Evolutionary conservation across 2,329 filamentous ascomycete genomes (phyloP), one percentile per base, ranked within the genome.

Genomic region (Bertia moriformis): DNA sequence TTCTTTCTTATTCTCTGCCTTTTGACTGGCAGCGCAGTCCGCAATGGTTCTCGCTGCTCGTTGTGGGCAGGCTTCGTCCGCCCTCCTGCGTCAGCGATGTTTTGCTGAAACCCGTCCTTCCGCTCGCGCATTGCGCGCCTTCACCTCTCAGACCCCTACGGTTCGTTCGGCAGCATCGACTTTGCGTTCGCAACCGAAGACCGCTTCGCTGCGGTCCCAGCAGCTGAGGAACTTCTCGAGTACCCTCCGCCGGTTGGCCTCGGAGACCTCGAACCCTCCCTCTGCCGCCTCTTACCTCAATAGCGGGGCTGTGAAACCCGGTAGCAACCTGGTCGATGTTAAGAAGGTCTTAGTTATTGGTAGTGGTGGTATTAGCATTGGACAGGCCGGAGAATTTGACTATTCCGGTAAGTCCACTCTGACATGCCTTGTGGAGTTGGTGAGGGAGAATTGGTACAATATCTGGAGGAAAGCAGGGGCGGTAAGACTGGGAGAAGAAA

Each of bases 321-420:
- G 32, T 35, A 72, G 73, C 52, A 71, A 89, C 51, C 66, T 83
- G 40, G 81, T 95, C 38, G 76, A 94, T 57, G 87, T 96, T 47
- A 93, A 93, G 69, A 96, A 96, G 67, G 89, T 96, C 39, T 68
- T 96, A 45, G 88, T 96, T 50, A 94, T 96, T 66, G 89, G 89
- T 43, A 88, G 81, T 64, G 89, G 89, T 66, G 89, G 89, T 61
- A 72, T 96, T 50, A 86, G 85, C 58, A 96, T 96, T 73, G 89
- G 89, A 46, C 89, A 96, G 65, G 89, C 89, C 47, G 89, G 89
- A 66, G 89, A 96, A 67, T 96, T 96, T 53, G 89, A 96, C 65
- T 96, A 96, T 63, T 96, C 91, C 60, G 89, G 87, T 93, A 69
- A 48, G 78, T 70, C 45, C 24, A 29, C 10, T 29, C n/a, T 29